Base-by-base conservation (phyloP, 495 filamentous ascomycete species). In the Penicillium mononematosum region DNA sequence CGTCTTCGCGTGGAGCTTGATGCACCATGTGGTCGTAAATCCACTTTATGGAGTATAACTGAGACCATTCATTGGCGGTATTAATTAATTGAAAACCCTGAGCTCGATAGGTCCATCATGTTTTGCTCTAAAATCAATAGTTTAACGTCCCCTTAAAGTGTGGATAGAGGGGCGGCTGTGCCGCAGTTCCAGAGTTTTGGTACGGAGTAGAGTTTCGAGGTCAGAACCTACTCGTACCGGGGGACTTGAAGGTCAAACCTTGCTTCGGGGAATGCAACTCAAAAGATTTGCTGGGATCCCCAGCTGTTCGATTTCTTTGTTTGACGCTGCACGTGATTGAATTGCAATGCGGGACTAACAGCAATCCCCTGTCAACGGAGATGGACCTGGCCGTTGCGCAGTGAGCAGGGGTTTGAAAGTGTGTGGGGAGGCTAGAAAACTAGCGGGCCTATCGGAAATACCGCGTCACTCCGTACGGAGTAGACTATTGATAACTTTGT, bases 291-390 rank as follows among this genome's bases (percentile, higher is more conserved):
- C 7, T 38, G 39, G 19, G 22, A 19, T 20, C 16, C 29, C 45
- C 22, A 44, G 27, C 45, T 27, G 19, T 24, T 47, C 32, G 11
- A 4, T 31, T 36, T 52, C 45, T 49, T 61, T 49, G 53, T 36
- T 36, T 44, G 25, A 27, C 34, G 54, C 5, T 44, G 9, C 66
- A 69, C 66, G 66, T 69, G 66, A 52, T 66, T 57, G n/a, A 44
- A 32, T 22, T 16, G 25, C 27, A 54, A 54, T 69, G 66, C 66
- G 63, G 60, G 54, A 55, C 59, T 61, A 58, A 53, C 10, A 48
- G 20, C 43, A 20, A 42, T 44, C 25, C 36, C 45, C 34, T 55
- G 27, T 38, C n/a, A 29, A 20, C 45, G 45, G 52, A 50, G 14
- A 32, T 34, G 41, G 42, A 39, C 29, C 27, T 32, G 36, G 41